Evolutionary conservation across 352 stramenopile genomes (phyloP).

Genomic region (Phytophthora capsici): DNA sequence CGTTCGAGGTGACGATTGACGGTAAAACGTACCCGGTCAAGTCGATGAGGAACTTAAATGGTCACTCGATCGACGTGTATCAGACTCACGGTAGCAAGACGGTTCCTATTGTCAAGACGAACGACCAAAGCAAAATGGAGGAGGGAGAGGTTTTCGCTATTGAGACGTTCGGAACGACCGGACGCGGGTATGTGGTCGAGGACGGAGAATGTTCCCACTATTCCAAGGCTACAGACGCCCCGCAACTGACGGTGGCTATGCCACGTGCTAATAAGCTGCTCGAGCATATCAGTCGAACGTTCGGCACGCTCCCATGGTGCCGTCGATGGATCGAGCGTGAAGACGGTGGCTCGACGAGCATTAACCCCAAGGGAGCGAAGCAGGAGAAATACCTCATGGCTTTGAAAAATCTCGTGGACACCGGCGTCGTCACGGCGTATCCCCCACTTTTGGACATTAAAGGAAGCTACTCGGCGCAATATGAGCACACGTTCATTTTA

Average conservation of each 20-base stretch:
- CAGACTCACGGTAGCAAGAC: conserved; percentile 96
- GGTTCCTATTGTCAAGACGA: conserved; percentile 95
- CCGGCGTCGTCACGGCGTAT: conserved; percentile 94
- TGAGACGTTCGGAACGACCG: conserved; percentile 94
- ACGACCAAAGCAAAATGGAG: conserved; percentile 96
- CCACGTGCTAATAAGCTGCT: conserved; percentile 95
- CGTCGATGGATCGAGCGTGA: conserved; percentile 96
- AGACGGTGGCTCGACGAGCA: conserved; percentile 93
- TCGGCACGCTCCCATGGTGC: conserved; percentile 98
- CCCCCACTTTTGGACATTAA: conserved; percentile 96
- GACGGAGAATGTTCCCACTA: conserved; percentile 98
- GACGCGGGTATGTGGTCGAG: conserved; percentile 88
- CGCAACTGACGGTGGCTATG: conserved; percentile 92
- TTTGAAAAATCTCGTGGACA: conserved; percentile 98
- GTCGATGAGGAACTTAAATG: conserved; percentile 97
- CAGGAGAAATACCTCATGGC: conserved; percentile 98
- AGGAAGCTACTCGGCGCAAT: conserved; percentile 98
- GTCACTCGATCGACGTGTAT: conserved; percentile 97
- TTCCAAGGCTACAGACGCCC: conserved; percentile 96
- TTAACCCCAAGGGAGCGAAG: conserved; percentile 93
- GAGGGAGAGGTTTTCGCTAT: conserved; percentile 98
- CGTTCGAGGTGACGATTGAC: conserved; percentile 90
- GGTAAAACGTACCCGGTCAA: conserved; percentile 96
- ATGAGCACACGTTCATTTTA: conserved; percentile 98
- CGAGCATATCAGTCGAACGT: conserved; percentile 98